Evolutionary conservation across 257 asterid species (phyloP).

Genomic region (Linaria vulgaris): DNA sequence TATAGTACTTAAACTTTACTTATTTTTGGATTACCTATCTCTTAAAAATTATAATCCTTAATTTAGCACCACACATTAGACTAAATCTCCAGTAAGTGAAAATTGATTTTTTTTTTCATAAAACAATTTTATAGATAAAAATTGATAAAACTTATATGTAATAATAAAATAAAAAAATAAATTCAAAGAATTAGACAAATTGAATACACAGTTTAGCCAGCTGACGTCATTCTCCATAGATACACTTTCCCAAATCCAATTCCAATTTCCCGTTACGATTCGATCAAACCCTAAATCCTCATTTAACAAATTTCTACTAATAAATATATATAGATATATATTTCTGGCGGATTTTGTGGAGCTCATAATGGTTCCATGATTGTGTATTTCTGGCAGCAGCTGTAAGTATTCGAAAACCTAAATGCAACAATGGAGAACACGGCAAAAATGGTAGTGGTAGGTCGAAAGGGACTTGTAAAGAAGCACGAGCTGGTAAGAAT

Average conservation of each 20-base stretch:
- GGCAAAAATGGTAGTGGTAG: slow-evolving; percentile 38
- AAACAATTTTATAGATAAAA: too few species aligned
- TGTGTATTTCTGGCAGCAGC: too few species aligned
- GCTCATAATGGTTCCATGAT: neutral
- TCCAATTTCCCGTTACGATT: slow-evolving; percentile 24
- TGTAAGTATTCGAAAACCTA: slow-evolving; percentile 12
- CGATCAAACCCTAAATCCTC: slow-evolving; percentile 31
- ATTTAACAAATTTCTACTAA: neutral
- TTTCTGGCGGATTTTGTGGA: slow-evolving; percentile 13
- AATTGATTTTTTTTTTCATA: too few species aligned
- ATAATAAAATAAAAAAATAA: too few species aligned
- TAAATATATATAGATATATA: neutral
- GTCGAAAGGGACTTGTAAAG: slow-evolving; percentile 59
- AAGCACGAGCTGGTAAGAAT: slow-evolving; percentile 70
- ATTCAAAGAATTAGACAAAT: too few species aligned
- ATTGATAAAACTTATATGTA: too few species aligned
- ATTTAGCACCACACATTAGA: too few species aligned
- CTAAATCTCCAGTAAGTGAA: too few species aligned
- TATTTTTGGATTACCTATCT: too few species aligned
- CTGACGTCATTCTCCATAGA: slow-evolving; percentile 1
- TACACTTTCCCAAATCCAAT: neutral
- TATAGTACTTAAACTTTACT: too few species aligned
- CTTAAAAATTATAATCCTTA: too few species aligned
- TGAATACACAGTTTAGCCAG: neutral
- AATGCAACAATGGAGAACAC: slow-evolving; percentile 40